Evolutionary conservation across 805 yeast species (phyloP).

Genomic region (Kodamaea sagamina): DNA sequence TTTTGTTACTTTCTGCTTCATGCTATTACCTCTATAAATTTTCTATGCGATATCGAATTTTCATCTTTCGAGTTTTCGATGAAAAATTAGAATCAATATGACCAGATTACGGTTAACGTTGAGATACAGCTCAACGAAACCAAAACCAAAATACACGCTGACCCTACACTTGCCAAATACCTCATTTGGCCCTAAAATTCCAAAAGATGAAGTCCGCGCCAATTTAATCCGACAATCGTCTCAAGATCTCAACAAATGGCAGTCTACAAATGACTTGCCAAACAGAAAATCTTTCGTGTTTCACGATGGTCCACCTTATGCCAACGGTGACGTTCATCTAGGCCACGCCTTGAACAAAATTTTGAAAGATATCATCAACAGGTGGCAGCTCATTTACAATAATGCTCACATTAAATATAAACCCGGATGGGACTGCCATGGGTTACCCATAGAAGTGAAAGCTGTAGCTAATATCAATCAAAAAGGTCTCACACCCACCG

Average conservation of each 20-base stretch:
- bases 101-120: slow-evolving; percentile 6
- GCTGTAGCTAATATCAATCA: slow-evolving; percentile 38
- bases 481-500: slow-evolving; percentile 27
- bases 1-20: too few species aligned
- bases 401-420: slow-evolving; percentile 67
- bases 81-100: slow-evolving; percentile 3
- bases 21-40: too few species aligned
- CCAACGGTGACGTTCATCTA: slow-evolving; percentile 89
- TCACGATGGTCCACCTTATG: slow-evolving; percentile 99
- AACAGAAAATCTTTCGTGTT: slow-evolving; percentile 50
- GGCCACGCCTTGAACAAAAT: slow-evolving; percentile 93
- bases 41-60: too few species aligned
- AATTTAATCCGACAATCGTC: slow-evolving; percentile 53
- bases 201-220: slow-evolving; percentile 46
- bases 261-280: slow-evolving; percentile 25
- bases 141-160: slow-evolving; percentile 38
- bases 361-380: slow-evolving; percentile 78
- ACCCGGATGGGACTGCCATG: slow-evolving; percentile 99
- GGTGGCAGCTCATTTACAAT: slow-evolving; percentile 60
- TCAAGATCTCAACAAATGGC: slow-evolving; percentile 66
- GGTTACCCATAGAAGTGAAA: slow-evolving; percentile 91
- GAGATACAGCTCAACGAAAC: slow-evolving; percentile 10
- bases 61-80: neutral
- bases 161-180: slow-evolving; percentile 70
- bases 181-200: slow-evolving; percentile 51